phyloP scores from a whole-genome alignment of 495 filamentous ascomycete genomes.

The Talaromyces liani region DNA sequence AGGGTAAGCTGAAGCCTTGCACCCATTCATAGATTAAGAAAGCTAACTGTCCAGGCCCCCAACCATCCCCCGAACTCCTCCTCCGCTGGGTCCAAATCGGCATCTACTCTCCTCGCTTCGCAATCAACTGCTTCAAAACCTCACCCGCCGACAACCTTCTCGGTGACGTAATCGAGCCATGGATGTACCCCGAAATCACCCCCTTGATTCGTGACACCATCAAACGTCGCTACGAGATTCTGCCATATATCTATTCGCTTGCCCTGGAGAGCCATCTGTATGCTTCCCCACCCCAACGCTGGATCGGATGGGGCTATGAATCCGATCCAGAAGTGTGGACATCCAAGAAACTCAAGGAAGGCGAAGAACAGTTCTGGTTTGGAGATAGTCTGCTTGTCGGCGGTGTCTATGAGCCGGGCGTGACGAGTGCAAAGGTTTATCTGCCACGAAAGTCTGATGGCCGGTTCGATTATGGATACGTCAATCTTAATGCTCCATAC shows the following conservation, averaged over 20 bases:
- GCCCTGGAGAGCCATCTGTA: constrained; percentile 49
- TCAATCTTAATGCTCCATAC: constrained; percentile 56
- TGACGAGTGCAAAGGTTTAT: constrained; percentile 46
- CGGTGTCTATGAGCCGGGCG: constrained; percentile 55
- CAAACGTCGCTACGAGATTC: constrained; percentile 59
- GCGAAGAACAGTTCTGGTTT: constrained; percentile 65
- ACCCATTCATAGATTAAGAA: not conserved
- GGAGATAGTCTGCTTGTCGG: constrained; percentile 58
- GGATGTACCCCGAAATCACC: constrained; percentile 61
- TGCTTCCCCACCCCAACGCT: constrained; percentile 55
- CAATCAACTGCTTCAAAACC: constrained; percentile 72
- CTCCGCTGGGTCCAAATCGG: constrained; percentile 66
- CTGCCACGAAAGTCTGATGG: constrained; percentile 39
- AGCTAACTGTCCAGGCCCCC: constrained; percentile 36
- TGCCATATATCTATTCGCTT: constrained; percentile 61
- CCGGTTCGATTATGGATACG: constrained; percentile 44
- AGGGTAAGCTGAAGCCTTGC: constrained; percentile 20
- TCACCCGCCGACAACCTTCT: constrained; percentile 49
- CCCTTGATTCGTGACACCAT: constrained; percentile 53
- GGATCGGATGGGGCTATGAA: constrained; percentile 64
- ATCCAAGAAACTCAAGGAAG: constrained; percentile 40
- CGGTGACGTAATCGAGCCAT: constrained; percentile 65
- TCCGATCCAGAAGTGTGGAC: constrained; percentile 56
- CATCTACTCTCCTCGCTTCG: constrained; percentile 59
- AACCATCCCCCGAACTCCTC: constrained; percentile 59